Evolutionary conservation across 441 rosid genomes (phyloP).

Genomic region (Populus tomentosa): DNA sequence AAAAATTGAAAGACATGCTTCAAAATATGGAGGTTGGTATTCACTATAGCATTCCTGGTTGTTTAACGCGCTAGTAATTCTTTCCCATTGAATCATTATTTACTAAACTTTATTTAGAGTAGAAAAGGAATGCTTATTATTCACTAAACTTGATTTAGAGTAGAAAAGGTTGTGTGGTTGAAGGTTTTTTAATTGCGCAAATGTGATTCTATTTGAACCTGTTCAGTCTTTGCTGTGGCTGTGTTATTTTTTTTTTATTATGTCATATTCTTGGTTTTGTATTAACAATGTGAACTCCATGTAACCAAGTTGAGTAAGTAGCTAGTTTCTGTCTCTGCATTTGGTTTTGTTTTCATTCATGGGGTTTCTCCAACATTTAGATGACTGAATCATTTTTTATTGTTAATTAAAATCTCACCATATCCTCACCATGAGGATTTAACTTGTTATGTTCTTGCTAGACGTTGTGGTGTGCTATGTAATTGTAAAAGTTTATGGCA

Average conservation of each 20-base stretch:
- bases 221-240: background rate
- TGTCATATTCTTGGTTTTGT: background rate
- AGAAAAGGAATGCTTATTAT: background rate
- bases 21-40: conserved; percentile 67
- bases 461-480: background rate
- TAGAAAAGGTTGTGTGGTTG: background rate
- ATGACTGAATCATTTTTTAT: background rate
- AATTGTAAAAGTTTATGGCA: background rate
- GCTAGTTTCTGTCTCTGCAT: background rate
- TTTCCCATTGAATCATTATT: background rate
- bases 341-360: background rate
- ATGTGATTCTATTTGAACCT: background rate
- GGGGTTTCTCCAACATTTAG: background rate
- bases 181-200: background rate
- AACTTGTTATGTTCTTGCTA: background rate
- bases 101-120: background rate
- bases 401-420: background rate
- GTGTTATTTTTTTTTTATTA: too few species aligned
- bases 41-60: background rate
- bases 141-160: background rate
- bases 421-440: background rate
- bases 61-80: background rate
- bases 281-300: background rate
- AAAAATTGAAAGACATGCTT: conserved; percentile 77
- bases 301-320: background rate